phyloP scores from a whole-genome alignment of 192 early-diverging fungal genomes.

The Coemansia sp. region DNA sequence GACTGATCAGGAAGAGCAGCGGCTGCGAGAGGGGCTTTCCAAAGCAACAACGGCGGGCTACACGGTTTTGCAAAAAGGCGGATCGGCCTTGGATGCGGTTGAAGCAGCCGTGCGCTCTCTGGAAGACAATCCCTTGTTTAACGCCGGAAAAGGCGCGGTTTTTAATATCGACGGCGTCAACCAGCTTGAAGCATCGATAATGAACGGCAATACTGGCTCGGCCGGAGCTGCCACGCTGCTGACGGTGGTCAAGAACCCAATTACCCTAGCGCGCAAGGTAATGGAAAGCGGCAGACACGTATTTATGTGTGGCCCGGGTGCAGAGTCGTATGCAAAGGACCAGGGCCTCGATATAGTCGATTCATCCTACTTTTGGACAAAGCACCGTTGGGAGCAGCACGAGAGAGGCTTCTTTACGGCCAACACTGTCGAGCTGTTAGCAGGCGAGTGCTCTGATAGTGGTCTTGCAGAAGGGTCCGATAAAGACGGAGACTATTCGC shows the following conservation, averaged over 20 bases:
- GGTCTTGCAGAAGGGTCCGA: background rate
- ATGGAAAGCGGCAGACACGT: constrained; percentile 32
- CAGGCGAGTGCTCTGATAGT: background rate
- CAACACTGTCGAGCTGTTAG: background rate
- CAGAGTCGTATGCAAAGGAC: constrained; percentile 27
- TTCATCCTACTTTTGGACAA: constrained; percentile 36
- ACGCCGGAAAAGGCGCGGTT: constrained; percentile 39
- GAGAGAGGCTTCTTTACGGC: constrained; percentile 20
- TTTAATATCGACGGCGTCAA: constrained; percentile 32
- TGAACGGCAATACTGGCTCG: constrained; percentile 23
- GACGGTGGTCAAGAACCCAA: constrained; percentile 35
- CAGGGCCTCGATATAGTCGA: constrained; percentile 33
- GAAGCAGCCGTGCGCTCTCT: constrained; percentile 45
- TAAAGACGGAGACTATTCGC: constrained; percentile 14
- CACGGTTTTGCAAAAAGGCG: constrained; percentile 18
- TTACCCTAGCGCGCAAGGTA: constrained; percentile 43
- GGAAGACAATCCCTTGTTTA: constrained; percentile 42
- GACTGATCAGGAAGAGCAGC: constrained; percentile 21
- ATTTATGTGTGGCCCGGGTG: constrained; percentile 29
- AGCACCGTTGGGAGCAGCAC: constrained; percentile 43
- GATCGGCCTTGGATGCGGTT: constrained; percentile 38
- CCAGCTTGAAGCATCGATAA: constrained; percentile 38
- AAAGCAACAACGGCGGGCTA: constrained; percentile 23
- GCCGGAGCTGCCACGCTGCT: constrained; percentile 40
- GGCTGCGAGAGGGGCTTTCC: constrained; percentile 19